Conservation (phyloP, 2,329 filamentous ascomycete genomes). For the Colletotrichum navitas region DNA sequence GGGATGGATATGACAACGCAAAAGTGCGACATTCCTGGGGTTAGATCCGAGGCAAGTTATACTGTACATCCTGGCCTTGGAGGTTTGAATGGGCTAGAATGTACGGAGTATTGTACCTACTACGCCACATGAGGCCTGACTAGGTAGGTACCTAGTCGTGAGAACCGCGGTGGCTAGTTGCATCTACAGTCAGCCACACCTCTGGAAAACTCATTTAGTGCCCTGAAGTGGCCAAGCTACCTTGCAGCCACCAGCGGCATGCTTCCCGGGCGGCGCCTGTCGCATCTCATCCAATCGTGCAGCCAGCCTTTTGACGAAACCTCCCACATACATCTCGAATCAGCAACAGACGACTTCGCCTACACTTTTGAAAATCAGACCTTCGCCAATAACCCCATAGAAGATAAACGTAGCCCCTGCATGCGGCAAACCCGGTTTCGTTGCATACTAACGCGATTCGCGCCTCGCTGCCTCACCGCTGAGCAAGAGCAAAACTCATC, state of each 20-base stretch:
- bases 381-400: not conserved
- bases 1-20: not conserved
- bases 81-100: conserved; percentile 8
- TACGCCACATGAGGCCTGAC: conserved; percentile 9
- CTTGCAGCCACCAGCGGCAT: conserved; percentile 18
- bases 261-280: conserved; percentile 16
- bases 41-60: not conserved
- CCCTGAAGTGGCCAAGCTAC: conserved; percentile 2
- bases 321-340: conserved; percentile 29
- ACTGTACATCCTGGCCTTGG: not conserved
- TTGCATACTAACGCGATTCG: not conserved
- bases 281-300: conserved; percentile 29
- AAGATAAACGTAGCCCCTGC: not conserved
- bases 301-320: conserved; percentile 16
- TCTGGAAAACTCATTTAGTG: not conserved
- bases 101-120: not conserved
- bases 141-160: not conserved
- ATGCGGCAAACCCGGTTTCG: not conserved
- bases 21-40: too few relatives aligned
- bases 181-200: conserved; percentile 9
- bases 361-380: not conserved
- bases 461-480: not conserved
- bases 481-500: conserved; percentile 18
- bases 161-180: conserved; percentile 9
- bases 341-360: conserved; percentile 13